phyloP scores from a whole-genome alignment of 2,329 filamentous ascomycete genomes.

The Aureobasidium sp. region DNA sequence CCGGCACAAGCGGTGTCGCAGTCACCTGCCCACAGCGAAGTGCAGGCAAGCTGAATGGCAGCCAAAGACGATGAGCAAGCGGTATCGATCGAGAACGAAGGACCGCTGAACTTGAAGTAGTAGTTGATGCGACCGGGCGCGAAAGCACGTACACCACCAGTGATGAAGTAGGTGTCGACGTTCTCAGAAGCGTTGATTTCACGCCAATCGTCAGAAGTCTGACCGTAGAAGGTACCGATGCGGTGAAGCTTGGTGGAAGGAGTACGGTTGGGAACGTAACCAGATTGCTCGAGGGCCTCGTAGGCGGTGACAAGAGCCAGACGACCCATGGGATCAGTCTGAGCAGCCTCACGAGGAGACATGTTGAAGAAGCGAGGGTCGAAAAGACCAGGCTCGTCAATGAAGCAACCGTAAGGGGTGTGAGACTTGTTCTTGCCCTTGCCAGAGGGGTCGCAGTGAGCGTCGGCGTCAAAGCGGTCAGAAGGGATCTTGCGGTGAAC shows the following conservation, averaged over 20 bases:
- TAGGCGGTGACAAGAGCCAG: slow-evolving; percentile 70
- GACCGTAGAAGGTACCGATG: slow-evolving; percentile 68
- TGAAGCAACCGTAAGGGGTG: slow-evolving; percentile 69
- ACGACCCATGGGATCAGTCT: slow-evolving; percentile 76
- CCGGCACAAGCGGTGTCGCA: slow-evolving; percentile 77
- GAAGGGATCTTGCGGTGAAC: slow-evolving; percentile 61
- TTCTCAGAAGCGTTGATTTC: slow-evolving; percentile 68
- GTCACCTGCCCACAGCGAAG: slow-evolving; percentile 66
- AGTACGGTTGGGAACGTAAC: slow-evolving; percentile 66
- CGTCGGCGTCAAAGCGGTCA: slow-evolving; percentile 67
- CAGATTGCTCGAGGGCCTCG: slow-evolving; percentile 74
- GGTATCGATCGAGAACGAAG: slow-evolving; percentile 67
- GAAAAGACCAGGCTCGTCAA: slow-evolving; percentile 69
- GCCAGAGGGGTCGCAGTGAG: slow-evolving; percentile 63
- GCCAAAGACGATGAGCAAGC: slow-evolving; percentile 70
- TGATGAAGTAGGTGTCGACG: slow-evolving; percentile 63
- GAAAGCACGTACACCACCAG: slow-evolving; percentile 56
- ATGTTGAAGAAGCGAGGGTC: slow-evolving; percentile 85
- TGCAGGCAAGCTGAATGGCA: slow-evolving; percentile 65
- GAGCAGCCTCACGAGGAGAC: slow-evolving; percentile 71
- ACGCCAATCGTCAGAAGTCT: slow-evolving; percentile 70
- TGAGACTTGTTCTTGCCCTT: slow-evolving; percentile 70
- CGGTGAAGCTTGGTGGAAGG: slow-evolving; percentile 58
- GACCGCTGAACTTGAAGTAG: slow-evolving; percentile 69
- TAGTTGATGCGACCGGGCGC: slow-evolving; percentile 64